Evolutionary conservation across 2,329 filamentous ascomycete species (phyloP), one percentile per base, ranked within the genome.

Genomic region (Fonsecaea monophora): DNA sequence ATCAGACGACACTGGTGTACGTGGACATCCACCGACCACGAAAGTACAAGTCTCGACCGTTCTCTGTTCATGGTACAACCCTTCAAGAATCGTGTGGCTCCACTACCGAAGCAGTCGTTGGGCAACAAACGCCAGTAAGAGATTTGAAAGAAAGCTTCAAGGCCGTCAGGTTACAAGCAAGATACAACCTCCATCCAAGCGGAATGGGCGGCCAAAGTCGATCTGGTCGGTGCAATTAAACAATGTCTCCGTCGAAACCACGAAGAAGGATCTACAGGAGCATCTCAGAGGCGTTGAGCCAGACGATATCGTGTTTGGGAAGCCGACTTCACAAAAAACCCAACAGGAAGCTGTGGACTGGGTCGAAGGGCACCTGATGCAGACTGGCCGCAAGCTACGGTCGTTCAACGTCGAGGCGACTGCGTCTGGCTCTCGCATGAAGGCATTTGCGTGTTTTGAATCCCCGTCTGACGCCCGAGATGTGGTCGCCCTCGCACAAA

Each of bases 41-140:
- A 50, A 50, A 53, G 34, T 38, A 32, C 61, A 53, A 57, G 56
- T 56, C 42, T 56, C 42, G 34, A 68, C 66, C n/a, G 50, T 65
- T n/a, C 37, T 56, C n/a, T 68, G 62, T 42, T 53, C 57, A 25
- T 68, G 62, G 66, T 62, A 42, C 38, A 64, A 68, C 37, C 53
- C 62, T 38, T 68, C 66, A 7, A 61, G 48, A 53, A 21, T 68
- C 10, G 60, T 59, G 4, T 68, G 60, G 30, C 53, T 68, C 10
- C 58, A 65, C 35, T 68, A 65, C 53, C 45, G 53, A 15, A 65
- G 53, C 37, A 32, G 25, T n/a, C 40, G 25, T n/a, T 64, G 56
- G 62, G 66, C 62, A 3, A 59, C 38, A 3, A 54, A 13, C 21
- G 66, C 66, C 10, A 48, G 25, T 4, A 56, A 59, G 42, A 40